These are phyloP conservation scores for Eucalyptus sideroxylon DNA, from an alignment of 345 rosid species.

Conservation along the genomic window DNA sequence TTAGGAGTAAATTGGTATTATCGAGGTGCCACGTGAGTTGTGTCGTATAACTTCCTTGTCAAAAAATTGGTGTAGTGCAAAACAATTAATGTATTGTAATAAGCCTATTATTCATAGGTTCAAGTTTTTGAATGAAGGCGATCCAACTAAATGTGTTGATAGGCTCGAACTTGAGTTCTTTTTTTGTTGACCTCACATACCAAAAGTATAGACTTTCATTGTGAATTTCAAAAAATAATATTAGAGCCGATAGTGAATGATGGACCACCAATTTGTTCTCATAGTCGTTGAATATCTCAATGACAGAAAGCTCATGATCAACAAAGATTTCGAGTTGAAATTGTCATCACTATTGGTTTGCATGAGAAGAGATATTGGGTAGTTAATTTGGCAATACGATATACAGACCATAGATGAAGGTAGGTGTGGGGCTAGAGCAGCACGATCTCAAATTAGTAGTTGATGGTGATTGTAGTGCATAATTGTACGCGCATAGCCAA, in stretches of 20 bases:
- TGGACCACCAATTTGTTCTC: background rate
- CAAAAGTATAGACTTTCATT: background rate
- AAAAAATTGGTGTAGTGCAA: background rate
- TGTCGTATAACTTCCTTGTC: background rate
- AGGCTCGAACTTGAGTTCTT: background rate
- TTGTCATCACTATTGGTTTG: background rate
- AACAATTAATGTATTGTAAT: background rate
- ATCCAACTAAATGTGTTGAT: background rate
- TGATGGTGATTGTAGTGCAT: background rate
- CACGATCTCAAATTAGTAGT: background rate
- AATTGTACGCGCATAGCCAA: background rate
- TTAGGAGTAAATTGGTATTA: background rate
- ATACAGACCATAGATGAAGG: background rate
- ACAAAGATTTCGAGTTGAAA: background rate
- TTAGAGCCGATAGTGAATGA: background rate
- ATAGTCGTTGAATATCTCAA: background rate
- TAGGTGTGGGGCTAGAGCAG: background rate
- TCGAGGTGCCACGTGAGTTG: background rate
- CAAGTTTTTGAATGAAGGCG: background rate
- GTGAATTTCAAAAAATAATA: background rate
- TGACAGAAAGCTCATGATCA: background rate
- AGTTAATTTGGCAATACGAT: background rate
- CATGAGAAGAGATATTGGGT: background rate
- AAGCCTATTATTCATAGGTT: background rate
- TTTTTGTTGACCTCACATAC: background rate